These are phyloP conservation scores for Leptographium lundbergii DNA, from an alignment of 2,329 filamentous ascomycete genomes.

Conservation along the genomic window DNA sequence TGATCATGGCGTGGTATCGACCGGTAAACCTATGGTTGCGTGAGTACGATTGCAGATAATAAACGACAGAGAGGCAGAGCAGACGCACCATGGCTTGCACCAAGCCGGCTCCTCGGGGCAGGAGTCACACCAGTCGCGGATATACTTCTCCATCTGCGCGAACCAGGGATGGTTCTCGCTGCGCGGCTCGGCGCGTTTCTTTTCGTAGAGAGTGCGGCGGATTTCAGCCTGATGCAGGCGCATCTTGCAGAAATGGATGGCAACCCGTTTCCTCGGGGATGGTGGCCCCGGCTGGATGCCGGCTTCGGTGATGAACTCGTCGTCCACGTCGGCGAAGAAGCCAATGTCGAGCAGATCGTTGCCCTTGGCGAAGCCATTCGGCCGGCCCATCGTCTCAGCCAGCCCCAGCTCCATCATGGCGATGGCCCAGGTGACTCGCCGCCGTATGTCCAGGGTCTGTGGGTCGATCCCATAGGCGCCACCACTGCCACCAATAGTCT, in stretches of 20 bases:
- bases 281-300: slow-evolving; percentile 61
- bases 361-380: slow-evolving; percentile 70
- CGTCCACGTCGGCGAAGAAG: slow-evolving; percentile 73
- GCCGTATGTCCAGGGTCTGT: slow-evolving; percentile 76
- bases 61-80: not conserved
- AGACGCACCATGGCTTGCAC: slow-evolving; percentile 65
- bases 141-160: slow-evolving; percentile 60
- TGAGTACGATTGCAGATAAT: not conserved
- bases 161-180: slow-evolving; percentile 85
- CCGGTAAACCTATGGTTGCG: slow-evolving; percentile 41
- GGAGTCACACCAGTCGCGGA: slow-evolving; percentile 66
- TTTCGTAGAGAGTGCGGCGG: slow-evolving; percentile 71
- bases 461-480: slow-evolving; percentile 50
- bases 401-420: slow-evolving; percentile 81
- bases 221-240: slow-evolving; percentile 79
- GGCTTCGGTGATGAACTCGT: slow-evolving; percentile 66
- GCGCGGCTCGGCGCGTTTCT: slow-evolving; percentile 62
- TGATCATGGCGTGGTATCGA: slow-evolving; percentile 75
- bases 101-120: slow-evolving; percentile 59
- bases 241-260: slow-evolving; percentile 92
- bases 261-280: slow-evolving; percentile 73
- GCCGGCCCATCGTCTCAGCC: slow-evolving; percentile 76
- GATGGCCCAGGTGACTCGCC: slow-evolving; percentile 79
- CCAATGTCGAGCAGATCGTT: slow-evolving; percentile 74
- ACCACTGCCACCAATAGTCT: slow-evolving; percentile 60